Conservation (phyloP, 1,284 basidiomycete species). For the Puccinia coronata region DNA sequence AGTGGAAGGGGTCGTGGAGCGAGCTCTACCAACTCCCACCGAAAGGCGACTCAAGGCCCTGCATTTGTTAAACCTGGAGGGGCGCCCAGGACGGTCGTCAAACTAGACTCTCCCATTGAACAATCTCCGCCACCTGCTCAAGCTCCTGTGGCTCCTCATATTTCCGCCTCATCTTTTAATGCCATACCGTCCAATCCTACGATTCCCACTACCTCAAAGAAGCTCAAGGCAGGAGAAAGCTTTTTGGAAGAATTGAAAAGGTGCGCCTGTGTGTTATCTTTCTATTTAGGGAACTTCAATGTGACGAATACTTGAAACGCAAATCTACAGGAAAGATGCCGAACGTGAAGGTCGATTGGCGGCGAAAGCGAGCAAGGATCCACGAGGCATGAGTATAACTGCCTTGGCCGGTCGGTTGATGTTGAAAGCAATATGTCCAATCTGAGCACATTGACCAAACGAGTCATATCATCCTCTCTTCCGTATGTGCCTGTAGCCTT, state of each 20-base stretch:
- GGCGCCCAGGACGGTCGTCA: conserved; percentile 33
- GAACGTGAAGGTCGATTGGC: conserved; percentile 43
- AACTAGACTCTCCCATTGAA: conserved; percentile 19
- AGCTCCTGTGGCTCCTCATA: neutral
- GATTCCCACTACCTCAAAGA: conserved; percentile 15
- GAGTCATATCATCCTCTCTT: neutral
- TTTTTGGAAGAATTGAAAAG: conserved; percentile 49
- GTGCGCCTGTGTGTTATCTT: neutral
- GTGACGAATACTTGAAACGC: neutral
- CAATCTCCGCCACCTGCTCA: conserved; percentile 14
- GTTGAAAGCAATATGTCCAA: neutral
- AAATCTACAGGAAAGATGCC: conserved; percentile 35
- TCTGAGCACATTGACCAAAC: conserved; percentile 6
- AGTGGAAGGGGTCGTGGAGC: conserved; percentile 51
- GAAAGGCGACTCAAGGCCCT: conserved; percentile 60
- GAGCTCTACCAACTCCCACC: conserved; percentile 47
- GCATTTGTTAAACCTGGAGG: conserved; percentile 73
- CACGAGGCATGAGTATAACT: conserved; percentile 44
- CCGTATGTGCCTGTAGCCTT: conserved; percentile 14
- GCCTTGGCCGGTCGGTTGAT: conserved; percentile 43
- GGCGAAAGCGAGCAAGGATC: conserved; percentile 41
- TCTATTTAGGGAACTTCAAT: neutral
- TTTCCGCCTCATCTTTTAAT: neutral
- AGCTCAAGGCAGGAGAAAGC: conserved; percentile 40
- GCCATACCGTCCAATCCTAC: neutral